Evolutionary conservation across 2,329 filamentous ascomycete genomes (phyloP), one percentile per base, ranked within the genome.

Genomic region (Orbilia ellipsospora): DNA sequence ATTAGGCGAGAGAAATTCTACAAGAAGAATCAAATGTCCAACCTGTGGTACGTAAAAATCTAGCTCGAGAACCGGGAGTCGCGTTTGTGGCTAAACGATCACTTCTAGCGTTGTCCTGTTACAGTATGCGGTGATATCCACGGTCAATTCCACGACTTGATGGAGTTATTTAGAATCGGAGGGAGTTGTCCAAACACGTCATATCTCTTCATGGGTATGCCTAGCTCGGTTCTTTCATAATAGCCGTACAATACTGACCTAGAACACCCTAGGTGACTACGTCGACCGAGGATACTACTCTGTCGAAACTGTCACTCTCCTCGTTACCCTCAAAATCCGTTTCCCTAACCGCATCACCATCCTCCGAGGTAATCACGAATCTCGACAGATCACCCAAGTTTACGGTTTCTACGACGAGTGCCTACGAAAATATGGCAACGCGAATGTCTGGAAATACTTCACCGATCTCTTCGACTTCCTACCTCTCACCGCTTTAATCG

Each of bases 401-500:
- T 99, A 99, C 83, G 95, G 95, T 77, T 99, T 99, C 86, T 99
- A 99, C 86, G 95, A 98, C 83, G 95, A 99, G 84, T 99, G 95
- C 83, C 89, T 98, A 80, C 92, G 94, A 82, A 99, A 99, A 86
- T 99, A 99, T 83, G 95, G 95, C 83, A 98, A 97, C 82, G 94
- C 95, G 77, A 98, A 97, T 80, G 95, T 99, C 78, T 99, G 95
- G 95, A 97, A 97, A 86, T 97, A 93, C 83, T 99, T 97, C 83
- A 97, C 94, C 82, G 94, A 99, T 83, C 90, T 99, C 65, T 99
- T 99, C 85, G 95, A 99, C 85, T 99, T 95, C 85, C 92, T 99
- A 45, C 94, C 95, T 79, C 89, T 99, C 79, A 97, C 94, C 78
- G 95, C 95, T 80, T 89, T 99, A 80, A 97, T 99, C 83, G 94